phyloP scores from a whole-genome alignment of 1,284 basidiomycete genomes.

The Fomitopsis betulina region DNA sequence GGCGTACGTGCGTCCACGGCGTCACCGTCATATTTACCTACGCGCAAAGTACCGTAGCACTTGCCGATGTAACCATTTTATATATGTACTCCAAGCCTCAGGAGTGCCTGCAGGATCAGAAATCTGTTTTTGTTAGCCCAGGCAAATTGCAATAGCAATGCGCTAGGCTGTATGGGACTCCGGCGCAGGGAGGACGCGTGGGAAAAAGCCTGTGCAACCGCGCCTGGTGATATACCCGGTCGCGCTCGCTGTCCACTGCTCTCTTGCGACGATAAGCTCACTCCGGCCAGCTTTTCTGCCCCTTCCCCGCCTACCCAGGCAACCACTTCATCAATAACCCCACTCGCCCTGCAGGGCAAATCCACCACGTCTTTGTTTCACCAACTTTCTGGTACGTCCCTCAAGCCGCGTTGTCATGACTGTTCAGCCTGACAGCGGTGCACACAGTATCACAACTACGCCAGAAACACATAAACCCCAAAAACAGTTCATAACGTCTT shows the following conservation, averaged over 20 bases:
- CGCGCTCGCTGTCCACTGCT: slow-evolving; percentile 17
- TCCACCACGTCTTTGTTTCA: slow-evolving; percentile 47
- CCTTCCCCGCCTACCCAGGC: slow-evolving; percentile 46
- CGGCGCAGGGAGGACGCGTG: slow-evolving; percentile 22
- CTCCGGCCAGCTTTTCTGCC: slow-evolving; percentile 30
- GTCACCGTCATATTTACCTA: no score
- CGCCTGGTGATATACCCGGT: slow-evolving; percentile 23
- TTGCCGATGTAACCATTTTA: background rate
- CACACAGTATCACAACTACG: slow-evolving; percentile 21
- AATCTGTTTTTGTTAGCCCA: background rate
- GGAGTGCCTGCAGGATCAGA: background rate
- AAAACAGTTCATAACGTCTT: slow-evolving; percentile 48
- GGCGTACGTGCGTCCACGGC: no score
- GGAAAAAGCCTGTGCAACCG: slow-evolving; percentile 18
- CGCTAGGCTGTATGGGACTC: background rate
- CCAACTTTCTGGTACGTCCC: slow-evolving; percentile 45
- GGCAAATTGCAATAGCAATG: background rate
- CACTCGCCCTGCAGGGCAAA: slow-evolving; percentile 88
- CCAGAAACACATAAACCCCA: slow-evolving; percentile 42
- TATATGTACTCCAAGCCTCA: background rate
- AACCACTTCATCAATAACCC: slow-evolving; percentile 53
- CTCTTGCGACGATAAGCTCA: slow-evolving; percentile 43
- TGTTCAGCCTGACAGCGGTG: slow-evolving; percentile 10
- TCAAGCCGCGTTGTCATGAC: slow-evolving; percentile 6
- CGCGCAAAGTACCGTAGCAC: background rate